phyloP scores from a whole-genome alignment of 2,329 filamentous ascomycete species.

The Colletotrichum brevisporum region DNA sequence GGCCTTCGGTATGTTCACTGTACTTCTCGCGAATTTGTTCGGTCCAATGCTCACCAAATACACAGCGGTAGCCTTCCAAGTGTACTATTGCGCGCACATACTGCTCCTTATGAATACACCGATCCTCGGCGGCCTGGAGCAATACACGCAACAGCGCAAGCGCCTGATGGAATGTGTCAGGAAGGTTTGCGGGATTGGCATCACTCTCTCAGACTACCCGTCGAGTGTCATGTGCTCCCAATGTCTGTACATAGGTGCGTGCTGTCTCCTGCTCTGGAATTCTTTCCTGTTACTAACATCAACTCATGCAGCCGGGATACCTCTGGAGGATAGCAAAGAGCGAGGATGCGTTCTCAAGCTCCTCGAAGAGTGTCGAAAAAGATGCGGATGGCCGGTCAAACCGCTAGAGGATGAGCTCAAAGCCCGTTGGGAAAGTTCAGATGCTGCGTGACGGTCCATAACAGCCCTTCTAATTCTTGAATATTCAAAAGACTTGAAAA shows the following conservation, averaged over 20 bases:
- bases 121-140: constrained; percentile 38
- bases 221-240: constrained; percentile 46
- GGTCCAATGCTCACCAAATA: neutral
- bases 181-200: constrained; percentile 44
- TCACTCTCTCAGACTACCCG: constrained; percentile 43
- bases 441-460: neutral
- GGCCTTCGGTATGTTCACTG: constrained; percentile 39
- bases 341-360: constrained; percentile 11
- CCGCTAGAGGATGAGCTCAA: constrained; percentile 30
- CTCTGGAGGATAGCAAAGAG: constrained; percentile 19
- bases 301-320: constrained; percentile 24
- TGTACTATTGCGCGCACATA: constrained; percentile 42
- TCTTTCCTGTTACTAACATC: neutral
- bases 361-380: constrained; percentile 20
- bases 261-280: no score
- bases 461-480: no score
- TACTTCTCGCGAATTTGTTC: neutral
- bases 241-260: constrained; percentile 42
- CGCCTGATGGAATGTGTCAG: constrained; percentile 42
- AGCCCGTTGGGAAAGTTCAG: constrained; percentile 15
- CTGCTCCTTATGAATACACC: constrained; percentile 42
- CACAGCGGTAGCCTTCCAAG: constrained; percentile 41
- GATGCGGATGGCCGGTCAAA: constrained; percentile 32
- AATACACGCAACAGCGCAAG: constrained; percentile 41
- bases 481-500: no score